Conservation (phyloP, 768 basidiomycete species). For the Phylloporus arenicola region DNA sequence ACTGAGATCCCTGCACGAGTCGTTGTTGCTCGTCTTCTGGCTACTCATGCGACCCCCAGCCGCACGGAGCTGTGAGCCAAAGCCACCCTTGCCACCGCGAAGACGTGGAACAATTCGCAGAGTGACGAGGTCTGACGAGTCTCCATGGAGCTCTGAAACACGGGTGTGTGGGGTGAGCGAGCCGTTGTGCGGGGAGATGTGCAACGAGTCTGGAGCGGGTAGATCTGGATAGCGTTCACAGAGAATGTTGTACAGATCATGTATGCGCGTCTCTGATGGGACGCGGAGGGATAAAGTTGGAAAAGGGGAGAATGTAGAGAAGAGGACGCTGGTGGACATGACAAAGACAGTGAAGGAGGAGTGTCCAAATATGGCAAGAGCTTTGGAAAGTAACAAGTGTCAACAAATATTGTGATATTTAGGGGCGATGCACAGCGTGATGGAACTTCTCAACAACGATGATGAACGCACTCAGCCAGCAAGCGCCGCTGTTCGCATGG, state of each 20-base stretch:
- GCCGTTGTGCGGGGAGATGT: slow-evolving; percentile 39
- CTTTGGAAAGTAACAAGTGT: slow-evolving; percentile 16
- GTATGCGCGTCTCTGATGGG: slow-evolving; percentile 36
- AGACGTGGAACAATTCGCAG: slow-evolving; percentile 72
- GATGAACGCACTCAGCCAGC: slow-evolving; percentile 15
- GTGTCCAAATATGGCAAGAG: slow-evolving; percentile 5
- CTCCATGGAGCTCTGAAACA: slow-evolving; percentile 33
- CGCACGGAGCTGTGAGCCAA: slow-evolving; percentile 92
- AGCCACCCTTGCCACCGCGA: slow-evolving; percentile 93
- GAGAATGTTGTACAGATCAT: slow-evolving; percentile 41
- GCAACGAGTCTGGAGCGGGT: slow-evolving; percentile 37
- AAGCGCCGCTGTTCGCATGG: slow-evolving; percentile 44
- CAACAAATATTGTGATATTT: slow-evolving; percentile 3
- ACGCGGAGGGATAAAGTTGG: slow-evolving; percentile 47
- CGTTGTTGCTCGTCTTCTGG: slow-evolving; percentile 92
- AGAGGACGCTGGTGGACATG: slow-evolving; percentile 50
- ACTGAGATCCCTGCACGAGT: slow-evolving; percentile 88
- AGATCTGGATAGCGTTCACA: slow-evolving; percentile 44
- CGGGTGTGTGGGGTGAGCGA: slow-evolving; percentile 25
- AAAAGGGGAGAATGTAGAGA: slow-evolving; percentile 60
- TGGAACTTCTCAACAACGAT: not conserved
- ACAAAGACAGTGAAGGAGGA: not conserved
- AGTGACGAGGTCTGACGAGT: slow-evolving; percentile 42
- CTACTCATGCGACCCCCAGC: slow-evolving; percentile 97
- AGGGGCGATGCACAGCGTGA: not conserved